A percentile compares a stretch with the other conserved stretches of the same genome.
Conservation (phyloP, 1,284 basidiomycete genomes). For the Trichosporon sp. region DNA sequence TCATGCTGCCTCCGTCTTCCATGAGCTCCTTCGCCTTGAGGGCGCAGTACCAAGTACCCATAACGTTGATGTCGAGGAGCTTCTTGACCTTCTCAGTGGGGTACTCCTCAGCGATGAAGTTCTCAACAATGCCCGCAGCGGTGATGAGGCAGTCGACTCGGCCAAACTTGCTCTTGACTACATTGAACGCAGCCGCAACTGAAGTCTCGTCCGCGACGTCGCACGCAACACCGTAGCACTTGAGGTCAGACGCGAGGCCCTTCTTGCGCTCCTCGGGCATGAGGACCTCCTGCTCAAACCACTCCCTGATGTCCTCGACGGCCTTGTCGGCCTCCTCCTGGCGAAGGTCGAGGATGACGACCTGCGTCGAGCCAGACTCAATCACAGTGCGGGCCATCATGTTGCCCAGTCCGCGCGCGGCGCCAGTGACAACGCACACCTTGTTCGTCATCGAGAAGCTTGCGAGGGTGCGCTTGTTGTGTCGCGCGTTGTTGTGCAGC, state of each 20-base stretch:
- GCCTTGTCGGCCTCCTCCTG: slow-evolving; percentile 65
- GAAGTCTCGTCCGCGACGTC: slow-evolving; percentile 79
- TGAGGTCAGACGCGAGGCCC: slow-evolving; percentile 60
- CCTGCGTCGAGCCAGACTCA: slow-evolving; percentile 68
- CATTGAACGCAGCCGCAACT: slow-evolving; percentile 66
- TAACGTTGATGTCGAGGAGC: slow-evolving; percentile 88
- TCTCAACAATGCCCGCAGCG: slow-evolving; percentile 86
- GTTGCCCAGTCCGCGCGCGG: slow-evolving; percentile 79
- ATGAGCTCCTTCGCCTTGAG: slow-evolving; percentile 73
- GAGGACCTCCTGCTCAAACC: slow-evolving; percentile 51
- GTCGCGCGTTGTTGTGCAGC: slow-evolving; percentile 33
- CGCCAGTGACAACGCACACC: slow-evolving; percentile 92
- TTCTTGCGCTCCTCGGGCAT: slow-evolving; percentile 33
- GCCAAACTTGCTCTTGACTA: slow-evolving; percentile 69
- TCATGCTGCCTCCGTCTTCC: slow-evolving; percentile 66
- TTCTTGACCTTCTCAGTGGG: slow-evolving; percentile 74
- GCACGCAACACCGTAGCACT: slow-evolving; percentile 72
- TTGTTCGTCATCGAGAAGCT: slow-evolving; percentile 50
- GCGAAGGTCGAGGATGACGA: slow-evolving; percentile 81
- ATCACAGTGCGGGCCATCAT: slow-evolving; percentile 85
- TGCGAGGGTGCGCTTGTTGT: slow-evolving; percentile 37
- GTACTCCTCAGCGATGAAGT: slow-evolving; percentile 86
- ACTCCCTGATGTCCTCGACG: slow-evolving; percentile 64
- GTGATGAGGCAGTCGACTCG: slow-evolving; percentile 60
- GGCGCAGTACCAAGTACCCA: slow-evolving; percentile 78